Conservation (phyloP, 2,329 filamentous ascomycete genomes). For the Penicillium sp. region DNA sequence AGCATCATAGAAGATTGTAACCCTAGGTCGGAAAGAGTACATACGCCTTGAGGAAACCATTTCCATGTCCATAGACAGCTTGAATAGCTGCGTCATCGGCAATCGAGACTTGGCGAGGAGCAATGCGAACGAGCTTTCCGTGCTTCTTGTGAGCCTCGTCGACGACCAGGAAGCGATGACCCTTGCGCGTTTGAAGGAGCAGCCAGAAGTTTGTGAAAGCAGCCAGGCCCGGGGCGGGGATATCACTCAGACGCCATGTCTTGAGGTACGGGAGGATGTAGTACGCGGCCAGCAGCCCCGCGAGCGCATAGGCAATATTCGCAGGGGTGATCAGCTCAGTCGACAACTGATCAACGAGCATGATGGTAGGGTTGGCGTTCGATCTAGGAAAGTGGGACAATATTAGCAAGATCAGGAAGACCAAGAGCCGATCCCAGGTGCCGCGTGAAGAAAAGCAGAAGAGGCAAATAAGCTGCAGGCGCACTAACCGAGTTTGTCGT, state of each 20-base stretch:
- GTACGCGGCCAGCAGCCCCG: slow-evolving; percentile 58
- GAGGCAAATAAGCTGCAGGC: neutral
- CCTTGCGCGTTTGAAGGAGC: slow-evolving; percentile 67
- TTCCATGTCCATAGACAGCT: slow-evolving; percentile 78
- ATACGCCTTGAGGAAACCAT: slow-evolving; percentile 74
- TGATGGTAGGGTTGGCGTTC: slow-evolving; percentile 18
- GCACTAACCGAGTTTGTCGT: slow-evolving; percentile 18
- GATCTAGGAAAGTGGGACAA: neutral
- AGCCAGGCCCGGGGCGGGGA: slow-evolving; percentile 60
- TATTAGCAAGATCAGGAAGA: neutral
- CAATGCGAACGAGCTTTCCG: slow-evolving; percentile 80
- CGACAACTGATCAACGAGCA: slow-evolving; percentile 32
- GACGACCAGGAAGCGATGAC: slow-evolving; percentile 68
- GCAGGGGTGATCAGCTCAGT: slow-evolving; percentile 30
- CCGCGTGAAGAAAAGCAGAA: neutral
- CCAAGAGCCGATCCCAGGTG: slow-evolving; percentile 3
- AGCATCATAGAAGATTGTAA: neutral
- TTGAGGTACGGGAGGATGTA: slow-evolving; percentile 64
- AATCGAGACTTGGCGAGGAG: slow-evolving; percentile 82
- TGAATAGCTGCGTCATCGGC: slow-evolving; percentile 79
- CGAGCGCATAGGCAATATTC: slow-evolving; percentile 45
- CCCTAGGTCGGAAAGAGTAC: slow-evolving; percentile 21
- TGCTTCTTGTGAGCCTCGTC: slow-evolving; percentile 74
- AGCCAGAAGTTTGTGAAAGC: slow-evolving; percentile 83
- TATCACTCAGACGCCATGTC: slow-evolving; percentile 57